These are phyloP conservation scores for Millerago galiae DNA, from an alignment of 805 yeast genomes.

Conservation along the genomic window DNA sequence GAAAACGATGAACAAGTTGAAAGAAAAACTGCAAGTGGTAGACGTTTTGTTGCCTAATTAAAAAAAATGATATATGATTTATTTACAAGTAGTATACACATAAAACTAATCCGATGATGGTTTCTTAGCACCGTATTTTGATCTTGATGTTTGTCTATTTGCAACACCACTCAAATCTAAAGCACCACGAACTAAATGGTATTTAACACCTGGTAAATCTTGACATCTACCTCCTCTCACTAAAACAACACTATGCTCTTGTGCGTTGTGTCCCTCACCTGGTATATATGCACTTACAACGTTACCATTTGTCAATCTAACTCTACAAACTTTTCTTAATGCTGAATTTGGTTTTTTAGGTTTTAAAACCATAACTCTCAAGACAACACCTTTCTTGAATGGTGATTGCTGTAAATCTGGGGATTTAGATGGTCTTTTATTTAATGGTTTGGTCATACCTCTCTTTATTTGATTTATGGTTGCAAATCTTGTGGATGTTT, in stretches of 20 bases:
- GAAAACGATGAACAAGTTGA: conserved; percentile 71
- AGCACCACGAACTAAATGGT: conserved; percentile 89
- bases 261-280: conserved; percentile 97
- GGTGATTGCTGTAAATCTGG: conserved; percentile 86
- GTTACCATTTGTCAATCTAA: conserved; percentile 83
- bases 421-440: conserved; percentile 45
- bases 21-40: conserved; percentile 28
- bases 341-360: conserved; percentile 99
- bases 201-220: conserved; percentile 97
- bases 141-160: conserved; percentile 81
- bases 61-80: conserved; percentile 1
- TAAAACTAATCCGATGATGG: conserved; percentile 41
- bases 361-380: conserved; percentile 88
- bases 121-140: conserved; percentile 90
- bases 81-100: conserved; percentile 8
- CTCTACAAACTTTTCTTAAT: conserved; percentile 94
- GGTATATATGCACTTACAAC: conserved; percentile 90
- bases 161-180: conserved; percentile 93
- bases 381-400: conserved; percentile 86
- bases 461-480: conserved; percentile 73
- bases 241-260: conserved; percentile 92
- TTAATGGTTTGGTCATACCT: conserved; percentile 53
- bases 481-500: conserved; percentile 33
- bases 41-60: conserved; percentile 20
- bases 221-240: conserved; percentile 99